Base-by-base conservation (phyloP, 306 rosid genomes). In the Pyrus pyrifolia region DNA sequence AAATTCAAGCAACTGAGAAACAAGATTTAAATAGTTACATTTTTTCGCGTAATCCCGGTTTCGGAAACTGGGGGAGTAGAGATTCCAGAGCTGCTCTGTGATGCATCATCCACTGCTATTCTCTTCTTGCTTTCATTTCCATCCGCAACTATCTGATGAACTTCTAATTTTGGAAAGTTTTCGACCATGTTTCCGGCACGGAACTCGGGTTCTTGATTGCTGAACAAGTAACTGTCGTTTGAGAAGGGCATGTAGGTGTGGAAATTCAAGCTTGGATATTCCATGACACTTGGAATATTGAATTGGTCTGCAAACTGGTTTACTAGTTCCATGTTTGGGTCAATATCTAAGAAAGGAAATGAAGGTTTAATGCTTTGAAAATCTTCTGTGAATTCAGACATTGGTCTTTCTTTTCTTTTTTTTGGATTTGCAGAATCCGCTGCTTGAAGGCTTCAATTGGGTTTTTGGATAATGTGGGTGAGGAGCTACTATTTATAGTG, bases 1-100 rank as follows among this genome's bases (percentile, higher is more conserved):
- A 58, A 46, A 70, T 44, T 30, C 1, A 23, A 33, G 38, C 23
- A 23, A 7, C 35, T 2, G 14, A 31, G 67, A 35, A 11, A 55
- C 65, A 59, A 8, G 17, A 58, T 40, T 18, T n/a, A 21, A 80
- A 27, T 11, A 5, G 15, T 73, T 80, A 95, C 97, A 68, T 78
- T 82, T 83, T 78, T 87, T 13, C 66, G 79, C 70, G 75, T 83
- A 76, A 79, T 76, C 69, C 86, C 90, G 80, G 82, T 46, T 72
- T 95, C 88, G 35, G 97, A 86, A 84, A 78, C 88, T 69, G 72
- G 86, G 27, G 88, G 89, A 72, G 89, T 87, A 35, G 96, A 89
- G 71, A 80, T 84, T 40, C 76, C 96, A 68, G 96, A 92, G 71
- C 84, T 86, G 68, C 86, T 83, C n/a, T 87, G 88, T 6, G 83